Conservation (phyloP, 129 eudicot species). For the Mikania micrantha region DNA sequence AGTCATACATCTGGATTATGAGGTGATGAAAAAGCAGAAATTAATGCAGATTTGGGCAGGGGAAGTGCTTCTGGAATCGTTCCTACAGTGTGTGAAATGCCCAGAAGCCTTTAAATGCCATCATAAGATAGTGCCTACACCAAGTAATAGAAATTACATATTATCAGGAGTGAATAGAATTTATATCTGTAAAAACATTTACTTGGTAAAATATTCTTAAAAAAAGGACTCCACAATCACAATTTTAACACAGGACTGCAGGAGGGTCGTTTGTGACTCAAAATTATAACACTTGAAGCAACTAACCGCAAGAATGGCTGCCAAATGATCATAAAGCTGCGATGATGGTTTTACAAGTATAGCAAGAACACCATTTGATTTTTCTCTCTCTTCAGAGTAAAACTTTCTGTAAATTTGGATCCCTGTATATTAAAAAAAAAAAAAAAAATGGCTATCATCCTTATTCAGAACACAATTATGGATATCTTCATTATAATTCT, state of each 20-base stretch:
- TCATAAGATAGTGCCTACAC: constrained; percentile 55
- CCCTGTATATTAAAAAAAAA: constrained; percentile 36
- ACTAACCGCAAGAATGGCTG: constrained; percentile 66
- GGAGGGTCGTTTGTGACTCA: neutral
- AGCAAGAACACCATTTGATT: constrained; percentile 71
- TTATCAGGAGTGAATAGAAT: neutral
- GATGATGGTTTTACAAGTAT: constrained; percentile 41
- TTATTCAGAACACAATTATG: neutral
- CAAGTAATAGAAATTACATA: neutral
- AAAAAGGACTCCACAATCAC: neutral
- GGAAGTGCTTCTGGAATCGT: constrained; percentile 63
- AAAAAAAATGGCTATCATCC: constrained; percentile 2
- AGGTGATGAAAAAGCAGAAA: constrained; percentile 50
- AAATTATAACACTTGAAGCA: constrained; percentile 11
- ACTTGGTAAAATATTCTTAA: neutral
- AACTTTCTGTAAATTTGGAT: constrained; percentile 68
- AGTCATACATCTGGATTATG: constrained; percentile 73
- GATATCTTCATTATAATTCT: neutral
- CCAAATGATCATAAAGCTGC: constrained; percentile 58
- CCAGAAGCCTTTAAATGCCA: constrained; percentile 70
- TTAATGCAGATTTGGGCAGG: constrained; percentile 52
- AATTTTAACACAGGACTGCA: neutral
- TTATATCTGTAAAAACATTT: constrained; percentile 1
- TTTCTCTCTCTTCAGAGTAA: constrained; percentile 77
- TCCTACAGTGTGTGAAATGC: constrained; percentile 64